phyloP scores from a whole-genome alignment of 805 yeast genomes.

The Candida ortonii region DNA sequence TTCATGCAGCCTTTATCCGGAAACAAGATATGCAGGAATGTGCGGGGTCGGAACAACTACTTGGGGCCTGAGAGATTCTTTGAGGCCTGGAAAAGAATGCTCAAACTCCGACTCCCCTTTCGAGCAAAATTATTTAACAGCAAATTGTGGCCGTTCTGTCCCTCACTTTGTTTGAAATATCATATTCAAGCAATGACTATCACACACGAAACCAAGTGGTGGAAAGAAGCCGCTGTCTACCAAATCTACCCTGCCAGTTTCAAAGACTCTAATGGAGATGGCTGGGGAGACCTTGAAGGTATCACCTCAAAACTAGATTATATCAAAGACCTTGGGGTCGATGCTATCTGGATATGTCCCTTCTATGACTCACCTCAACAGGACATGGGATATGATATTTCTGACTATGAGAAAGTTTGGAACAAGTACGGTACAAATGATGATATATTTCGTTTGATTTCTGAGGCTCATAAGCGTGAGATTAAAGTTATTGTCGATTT shows the following conservation, averaged over 20 bases:
- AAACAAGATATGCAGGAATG: no score
- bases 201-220: slow-evolving; percentile 35
- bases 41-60: no score
- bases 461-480: slow-evolving; percentile 46
- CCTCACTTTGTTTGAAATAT: no score
- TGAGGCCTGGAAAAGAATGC: no score
- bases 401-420: slow-evolving; percentile 51
- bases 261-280: slow-evolving; percentile 58
- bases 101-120: no score
- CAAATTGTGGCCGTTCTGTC: no score
- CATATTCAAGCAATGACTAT: no score
- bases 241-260: slow-evolving; percentile 62
- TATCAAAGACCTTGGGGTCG: slow-evolving; percentile 29
- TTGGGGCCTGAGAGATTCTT: no score
- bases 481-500: slow-evolving; percentile 53
- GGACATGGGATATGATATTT: slow-evolving; percentile 63
- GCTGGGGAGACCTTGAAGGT: slow-evolving; percentile 57
- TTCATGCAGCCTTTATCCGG: no score
- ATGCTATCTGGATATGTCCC: slow-evolving; percentile 56
- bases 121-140: no score
- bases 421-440: slow-evolving; percentile 52
- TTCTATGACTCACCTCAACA: slow-evolving; percentile 57
- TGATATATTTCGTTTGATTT: slow-evolving; percentile 48
- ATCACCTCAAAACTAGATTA: slow-evolving; percentile 51
- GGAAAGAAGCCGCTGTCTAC: slow-evolving; percentile 56